These are phyloP conservation scores for Adenanthera pavonina DNA, from an alignment of 306 rosid species.

Conservation along the genomic window DNA sequence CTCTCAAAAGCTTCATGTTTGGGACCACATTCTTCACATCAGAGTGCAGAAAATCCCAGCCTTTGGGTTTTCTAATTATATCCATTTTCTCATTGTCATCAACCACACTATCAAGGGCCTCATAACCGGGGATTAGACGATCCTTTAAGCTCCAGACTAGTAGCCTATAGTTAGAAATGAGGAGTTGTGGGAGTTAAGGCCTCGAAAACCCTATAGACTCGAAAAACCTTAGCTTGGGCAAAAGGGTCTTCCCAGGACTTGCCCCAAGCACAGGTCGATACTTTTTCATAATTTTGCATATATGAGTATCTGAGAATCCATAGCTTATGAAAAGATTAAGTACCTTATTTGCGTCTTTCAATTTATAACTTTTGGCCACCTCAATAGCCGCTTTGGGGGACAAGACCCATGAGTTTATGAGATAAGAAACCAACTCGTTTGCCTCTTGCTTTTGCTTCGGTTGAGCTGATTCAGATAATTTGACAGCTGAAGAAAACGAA, in stretches of 20 bases:
- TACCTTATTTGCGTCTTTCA: no score
- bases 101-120: constrained; percentile 38
- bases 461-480: no score
- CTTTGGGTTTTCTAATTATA: neutral
- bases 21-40: neutral
- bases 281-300: neutral
- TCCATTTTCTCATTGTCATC: constrained; percentile 13
- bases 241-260: neutral
- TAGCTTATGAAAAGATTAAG: neutral
- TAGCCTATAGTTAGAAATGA: neutral
- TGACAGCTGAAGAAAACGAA: no score
- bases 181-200: neutral
- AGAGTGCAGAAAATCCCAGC: neutral
- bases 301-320: neutral
- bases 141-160: neutral
- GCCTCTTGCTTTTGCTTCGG: no score
- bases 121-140: constrained; percentile 36
- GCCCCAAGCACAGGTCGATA: neutral
- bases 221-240: neutral
- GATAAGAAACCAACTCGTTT: no score
- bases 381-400: no score
- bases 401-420: no score
- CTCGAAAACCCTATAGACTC: neutral
- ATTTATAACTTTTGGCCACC: no score
- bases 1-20: neutral